These are phyloP conservation scores for Cyberlindnera mississippiensis DNA, from an alignment of 805 yeast genomes.

Conservation along the genomic window DNA sequence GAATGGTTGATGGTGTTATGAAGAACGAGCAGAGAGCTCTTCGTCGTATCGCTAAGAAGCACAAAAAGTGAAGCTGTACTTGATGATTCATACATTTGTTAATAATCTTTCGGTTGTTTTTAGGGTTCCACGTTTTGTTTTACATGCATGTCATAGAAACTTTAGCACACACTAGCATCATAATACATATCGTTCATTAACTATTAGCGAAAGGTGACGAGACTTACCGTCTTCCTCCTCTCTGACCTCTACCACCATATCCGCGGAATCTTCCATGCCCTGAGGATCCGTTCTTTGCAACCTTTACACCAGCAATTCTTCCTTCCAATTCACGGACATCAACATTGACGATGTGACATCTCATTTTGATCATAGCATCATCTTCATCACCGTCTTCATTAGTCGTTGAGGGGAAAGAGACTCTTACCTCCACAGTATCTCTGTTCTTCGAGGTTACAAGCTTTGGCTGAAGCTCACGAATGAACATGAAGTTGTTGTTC, in stretches of 20 bases:
- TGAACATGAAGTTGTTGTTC: slow-evolving; percentile 47
- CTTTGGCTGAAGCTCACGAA: slow-evolving; percentile 45
- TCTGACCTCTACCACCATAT: slow-evolving; percentile 6
- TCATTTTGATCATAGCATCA: slow-evolving; percentile 28
- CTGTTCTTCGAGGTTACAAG: slow-evolving; percentile 37
- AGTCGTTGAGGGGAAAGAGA: slow-evolving; percentile 35
- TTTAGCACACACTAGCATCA: too few species aligned
- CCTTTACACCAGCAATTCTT: slow-evolving; percentile 28
- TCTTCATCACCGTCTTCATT: slow-evolving; percentile 19
- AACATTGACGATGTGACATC: slow-evolving; percentile 39
- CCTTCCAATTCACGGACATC: slow-evolving; percentile 41
- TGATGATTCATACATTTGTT: neutral
- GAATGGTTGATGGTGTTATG: slow-evolving; percentile 98
- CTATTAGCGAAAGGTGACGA: neutral
- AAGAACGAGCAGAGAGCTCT: slow-evolving; percentile 96
- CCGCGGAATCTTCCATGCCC: slow-evolving; percentile 3
- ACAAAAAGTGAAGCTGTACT: slow-evolving; percentile 45
- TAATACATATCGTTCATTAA: too few species aligned
- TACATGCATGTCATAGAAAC: too few species aligned
- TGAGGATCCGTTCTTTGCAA: slow-evolving; percentile 9
- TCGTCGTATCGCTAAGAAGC: slow-evolving; percentile 83
- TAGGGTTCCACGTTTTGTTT: too few species aligned
- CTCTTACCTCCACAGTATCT: slow-evolving; percentile 37
- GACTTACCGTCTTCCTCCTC: slow-evolving; percentile 1
- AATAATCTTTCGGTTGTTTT: too few species aligned